phyloP scores from a whole-genome alignment of 768 basidiomycete species.

The Kwoniella dendrophila region DNA sequence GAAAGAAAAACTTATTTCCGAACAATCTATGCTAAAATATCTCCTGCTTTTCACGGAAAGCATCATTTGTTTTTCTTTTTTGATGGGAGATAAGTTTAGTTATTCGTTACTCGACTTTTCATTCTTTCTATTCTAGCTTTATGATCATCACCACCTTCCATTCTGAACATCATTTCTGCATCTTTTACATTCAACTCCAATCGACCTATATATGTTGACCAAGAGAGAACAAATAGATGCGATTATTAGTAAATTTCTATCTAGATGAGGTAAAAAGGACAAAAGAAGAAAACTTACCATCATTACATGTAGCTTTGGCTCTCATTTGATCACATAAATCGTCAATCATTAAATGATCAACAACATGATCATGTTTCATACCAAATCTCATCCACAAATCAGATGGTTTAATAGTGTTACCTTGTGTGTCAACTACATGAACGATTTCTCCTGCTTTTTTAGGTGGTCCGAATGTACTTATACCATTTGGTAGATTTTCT shows the following conservation, averaged over 20 bases:
- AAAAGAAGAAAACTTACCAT: slow-evolving; percentile 37
- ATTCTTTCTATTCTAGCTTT: slow-evolving; percentile 14
- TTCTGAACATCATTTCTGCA: slow-evolving; percentile 16
- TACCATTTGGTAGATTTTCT: slow-evolving; percentile 3
- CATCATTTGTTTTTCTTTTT: no score
- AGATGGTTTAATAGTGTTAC: slow-evolving; percentile 39
- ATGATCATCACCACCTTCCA: neutral
- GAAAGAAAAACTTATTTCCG: no score
- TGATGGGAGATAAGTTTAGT: no score
- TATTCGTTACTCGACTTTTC: slow-evolving; percentile 17
- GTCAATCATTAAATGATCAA: slow-evolving; percentile 49
- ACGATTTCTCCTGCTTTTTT: slow-evolving; percentile 24
- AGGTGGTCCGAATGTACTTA: slow-evolving; percentile 28
- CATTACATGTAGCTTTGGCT: slow-evolving; percentile 47
- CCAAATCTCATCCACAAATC: slow-evolving; percentile 46
- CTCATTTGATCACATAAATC: slow-evolving; percentile 54
- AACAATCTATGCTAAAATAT: no score
- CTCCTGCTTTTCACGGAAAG: no score
- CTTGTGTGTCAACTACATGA: slow-evolving; percentile 38
- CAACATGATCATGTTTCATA: slow-evolving; percentile 28
- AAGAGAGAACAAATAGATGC: neutral
- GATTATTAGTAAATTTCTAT: neutral
- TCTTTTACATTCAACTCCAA: slow-evolving; percentile 14
- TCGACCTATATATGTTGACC: neutral
- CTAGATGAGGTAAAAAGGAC: neutral